Percentiles rank a stretch among this genome's conserved stretches.
phyloP scores from a whole-genome alignment of 441 rosid species.

The Gossypium gossypioides region DNA sequence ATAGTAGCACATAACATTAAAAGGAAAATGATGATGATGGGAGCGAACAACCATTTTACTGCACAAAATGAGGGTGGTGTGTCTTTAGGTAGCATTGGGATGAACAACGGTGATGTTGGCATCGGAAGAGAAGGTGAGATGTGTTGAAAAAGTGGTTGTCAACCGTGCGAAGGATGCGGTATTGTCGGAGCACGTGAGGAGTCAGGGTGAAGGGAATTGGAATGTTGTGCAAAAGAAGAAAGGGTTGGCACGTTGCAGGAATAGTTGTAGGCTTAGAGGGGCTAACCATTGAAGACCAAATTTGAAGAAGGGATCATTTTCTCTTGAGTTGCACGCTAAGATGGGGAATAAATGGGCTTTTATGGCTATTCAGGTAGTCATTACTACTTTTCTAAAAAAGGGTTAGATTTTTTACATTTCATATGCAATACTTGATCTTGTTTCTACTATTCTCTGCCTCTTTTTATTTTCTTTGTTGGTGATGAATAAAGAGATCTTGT shows the following conservation, averaged over 20 bases:
- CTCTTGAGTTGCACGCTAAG: conserved; percentile 48
- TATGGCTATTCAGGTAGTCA: conserved; percentile 34
- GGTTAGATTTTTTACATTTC: too few species aligned
- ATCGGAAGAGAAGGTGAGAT: conserved; percentile 21
- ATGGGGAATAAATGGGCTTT: conserved; percentile 24
- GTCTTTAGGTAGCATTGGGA: not conserved
- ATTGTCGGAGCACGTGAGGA: conserved; percentile 55
- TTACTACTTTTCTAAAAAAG: too few species aligned
- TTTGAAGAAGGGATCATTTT: not conserved
- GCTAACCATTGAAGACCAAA: conserved; percentile 30
- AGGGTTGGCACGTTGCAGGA: conserved; percentile 68
- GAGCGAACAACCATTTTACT: not conserved
- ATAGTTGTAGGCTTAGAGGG: conserved; percentile 69
- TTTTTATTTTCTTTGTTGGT: too few species aligned
- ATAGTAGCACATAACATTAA: not conserved
- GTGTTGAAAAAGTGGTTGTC: conserved; percentile 75
- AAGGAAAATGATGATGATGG: not conserved
- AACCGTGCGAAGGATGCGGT: conserved; percentile 67
- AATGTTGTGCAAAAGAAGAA: conserved; percentile 68
- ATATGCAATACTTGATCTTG: too few species aligned
- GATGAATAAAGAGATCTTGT: too few species aligned
- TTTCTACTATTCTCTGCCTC: too few species aligned
- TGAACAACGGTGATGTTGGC: not conserved
- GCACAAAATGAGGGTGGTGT: conserved; percentile 27
- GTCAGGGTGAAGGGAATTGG: conserved; percentile 84